A percentile compares a stretch with the other conserved stretches of the same genome.
Conservation (phyloP, 2,329 filamentous ascomycete genomes). For the Colletotrichum endophyticum region DNA sequence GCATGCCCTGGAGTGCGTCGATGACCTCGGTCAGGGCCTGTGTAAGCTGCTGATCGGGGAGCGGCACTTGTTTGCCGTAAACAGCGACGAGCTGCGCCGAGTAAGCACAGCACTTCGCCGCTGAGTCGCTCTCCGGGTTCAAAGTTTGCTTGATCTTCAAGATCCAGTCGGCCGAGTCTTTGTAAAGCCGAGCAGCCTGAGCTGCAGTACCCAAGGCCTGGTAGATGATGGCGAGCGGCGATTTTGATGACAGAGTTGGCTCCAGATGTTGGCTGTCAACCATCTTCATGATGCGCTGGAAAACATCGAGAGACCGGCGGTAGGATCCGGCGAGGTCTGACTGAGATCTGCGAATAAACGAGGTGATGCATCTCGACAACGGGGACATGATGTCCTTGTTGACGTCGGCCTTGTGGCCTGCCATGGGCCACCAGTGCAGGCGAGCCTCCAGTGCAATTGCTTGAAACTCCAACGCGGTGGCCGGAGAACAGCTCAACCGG, state of each 20-base stretch:
- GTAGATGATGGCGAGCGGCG: constrained; percentile 52
- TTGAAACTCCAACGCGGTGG: constrained; percentile 67
- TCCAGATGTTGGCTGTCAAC: constrained; percentile 38
- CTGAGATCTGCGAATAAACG: constrained; percentile 61
- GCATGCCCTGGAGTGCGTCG: constrained; percentile 59
- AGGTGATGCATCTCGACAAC: constrained; percentile 65
- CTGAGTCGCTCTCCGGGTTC: constrained; percentile 45
- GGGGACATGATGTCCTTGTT: constrained; percentile 71
- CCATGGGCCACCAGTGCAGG: constrained; percentile 69
- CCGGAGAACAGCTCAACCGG: constrained; percentile 60
- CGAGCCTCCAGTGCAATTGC: constrained; percentile 65
- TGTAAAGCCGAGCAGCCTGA: constrained; percentile 47
- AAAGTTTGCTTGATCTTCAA: constrained; percentile 46
- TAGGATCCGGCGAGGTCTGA: constrained; percentile 40
- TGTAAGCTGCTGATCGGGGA: constrained; percentile 40
- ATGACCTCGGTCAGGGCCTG: constrained; percentile 52
- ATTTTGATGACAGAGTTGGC: constrained; percentile 41
- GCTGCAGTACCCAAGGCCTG: constrained; percentile 57
- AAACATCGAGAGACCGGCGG: constrained; percentile 39
- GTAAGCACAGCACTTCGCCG: constrained; percentile 55
- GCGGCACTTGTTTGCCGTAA: constrained; percentile 49
- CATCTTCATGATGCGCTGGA: constrained; percentile 33
- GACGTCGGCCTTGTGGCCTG: constrained; percentile 61
- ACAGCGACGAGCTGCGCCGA: constrained; percentile 61
- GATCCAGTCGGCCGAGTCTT: constrained; percentile 62